Percentiles rank a stretch among this genome's conserved stretches.
These are phyloP conservation scores for Scutellaria minor DNA, from an alignment of 257 asterid species.

Conservation along the genomic window DNA sequence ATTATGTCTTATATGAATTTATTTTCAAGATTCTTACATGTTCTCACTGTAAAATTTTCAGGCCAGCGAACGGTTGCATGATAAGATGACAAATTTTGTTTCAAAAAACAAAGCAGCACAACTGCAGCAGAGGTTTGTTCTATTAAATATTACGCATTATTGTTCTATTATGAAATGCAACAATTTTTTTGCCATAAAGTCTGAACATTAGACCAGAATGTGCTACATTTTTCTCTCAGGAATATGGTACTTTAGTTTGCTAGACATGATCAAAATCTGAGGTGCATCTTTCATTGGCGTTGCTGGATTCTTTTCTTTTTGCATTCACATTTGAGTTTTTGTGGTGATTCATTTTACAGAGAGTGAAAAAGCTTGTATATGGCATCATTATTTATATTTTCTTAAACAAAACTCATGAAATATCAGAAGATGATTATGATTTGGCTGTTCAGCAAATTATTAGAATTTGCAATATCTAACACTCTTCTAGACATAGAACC, in stretches of 20 bases:
- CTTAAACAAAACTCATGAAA: not conserved
- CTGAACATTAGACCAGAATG: not conserved
- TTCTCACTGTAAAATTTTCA: constrained; percentile 48
- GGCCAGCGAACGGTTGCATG: constrained; percentile 80
- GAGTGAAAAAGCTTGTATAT: not conserved
- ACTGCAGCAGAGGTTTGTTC: constrained; percentile 77
- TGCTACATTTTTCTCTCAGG: not conserved
- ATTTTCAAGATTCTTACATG: constrained; percentile 2
- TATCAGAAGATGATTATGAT: not conserved
- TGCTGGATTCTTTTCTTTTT: not conserved
- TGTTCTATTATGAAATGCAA: constrained; percentile 4
- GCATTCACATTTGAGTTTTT: not conserved
- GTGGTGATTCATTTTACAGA: not conserved
- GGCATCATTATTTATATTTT: not conserved
- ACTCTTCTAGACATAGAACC: constrained; percentile 5
- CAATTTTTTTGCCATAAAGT: not conserved
- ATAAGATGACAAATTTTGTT: constrained; percentile 76
- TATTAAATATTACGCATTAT: constrained; percentile 3
- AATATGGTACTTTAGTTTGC: constrained; percentile 1
- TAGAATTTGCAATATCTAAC: not conserved
- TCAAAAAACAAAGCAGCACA: constrained; percentile 92
- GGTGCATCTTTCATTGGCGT: not conserved
- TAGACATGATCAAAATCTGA: not conserved
- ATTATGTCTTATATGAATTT: not conserved
- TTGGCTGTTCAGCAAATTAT: not conserved